Conservation (phyloP, 192 early-diverging fungal genomes). For the Coemansia sp. region DNA sequence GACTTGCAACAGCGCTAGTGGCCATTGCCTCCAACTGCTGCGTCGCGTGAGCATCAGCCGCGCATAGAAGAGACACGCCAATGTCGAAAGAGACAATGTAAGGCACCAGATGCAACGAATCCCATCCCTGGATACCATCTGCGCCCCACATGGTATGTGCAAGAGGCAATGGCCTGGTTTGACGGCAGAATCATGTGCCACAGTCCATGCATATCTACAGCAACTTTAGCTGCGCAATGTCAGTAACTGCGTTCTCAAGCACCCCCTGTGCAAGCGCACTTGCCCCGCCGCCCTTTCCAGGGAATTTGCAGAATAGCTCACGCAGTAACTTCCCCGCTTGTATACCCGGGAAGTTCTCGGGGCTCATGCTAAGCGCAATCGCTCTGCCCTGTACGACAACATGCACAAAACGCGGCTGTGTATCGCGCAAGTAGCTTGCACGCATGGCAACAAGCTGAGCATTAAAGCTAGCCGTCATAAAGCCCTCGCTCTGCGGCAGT, state of each 20-base stretch:
- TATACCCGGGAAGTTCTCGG: slow-evolving; percentile 73
- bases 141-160: too few relatives aligned
- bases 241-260: slow-evolving; percentile 23
- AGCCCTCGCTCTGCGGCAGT: slow-evolving; percentile 6
- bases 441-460: slow-evolving; percentile 33
- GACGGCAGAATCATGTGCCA: too few relatives aligned
- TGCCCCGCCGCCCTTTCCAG: slow-evolving; percentile 53
- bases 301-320: slow-evolving; percentile 61
- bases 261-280: slow-evolving; percentile 31
- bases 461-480: not conserved
- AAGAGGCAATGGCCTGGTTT: too few relatives aligned
- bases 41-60: too few relatives aligned
- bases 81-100: too few relatives aligned
- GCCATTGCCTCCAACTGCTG: too few relatives aligned
- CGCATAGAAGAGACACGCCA: too few relatives aligned
- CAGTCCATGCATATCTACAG: not conserved
- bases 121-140: too few relatives aligned
- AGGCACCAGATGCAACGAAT: too few relatives aligned
- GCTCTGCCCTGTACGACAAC: slow-evolving; percentile 74
- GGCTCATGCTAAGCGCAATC: slow-evolving; percentile 69
- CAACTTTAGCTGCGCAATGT: slow-evolving; percentile 15
- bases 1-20: too few relatives aligned
- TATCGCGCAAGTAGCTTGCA: slow-evolving; percentile 26
- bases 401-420: slow-evolving; percentile 32
- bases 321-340: slow-evolving; percentile 74